Percentiles rank a stretch among this genome's conserved stretches.
These are phyloP conservation scores for Rhodotorula sp. DNA, from an alignment of 1,284 basidiomycete species.

Conservation along the genomic window DNA sequence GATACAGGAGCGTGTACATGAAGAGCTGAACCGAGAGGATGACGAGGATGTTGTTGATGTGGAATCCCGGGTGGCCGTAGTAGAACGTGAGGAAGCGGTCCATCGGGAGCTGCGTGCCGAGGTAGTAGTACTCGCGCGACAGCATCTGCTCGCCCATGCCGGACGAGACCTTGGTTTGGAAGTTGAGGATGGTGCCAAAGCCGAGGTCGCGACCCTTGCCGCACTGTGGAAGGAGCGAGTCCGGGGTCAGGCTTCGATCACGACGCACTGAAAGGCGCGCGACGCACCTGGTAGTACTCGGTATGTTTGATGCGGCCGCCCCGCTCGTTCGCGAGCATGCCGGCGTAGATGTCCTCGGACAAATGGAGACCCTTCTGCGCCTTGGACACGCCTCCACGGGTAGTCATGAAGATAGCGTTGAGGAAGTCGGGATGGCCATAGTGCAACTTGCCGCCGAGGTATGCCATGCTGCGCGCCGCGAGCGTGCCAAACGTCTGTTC, in stretches of 20 bases:
- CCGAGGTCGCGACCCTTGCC: constrained; percentile 98
- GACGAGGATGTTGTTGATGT: constrained; percentile 99
- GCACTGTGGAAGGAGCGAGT: constrained; percentile 61
- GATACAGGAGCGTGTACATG: constrained; percentile 77
- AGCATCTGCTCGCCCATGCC: constrained; percentile 99
- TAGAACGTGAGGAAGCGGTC: constrained; percentile 99
- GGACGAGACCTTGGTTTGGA: constrained; percentile 99
- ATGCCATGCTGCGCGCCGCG: constrained; percentile 88
- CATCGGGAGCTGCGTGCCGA: constrained; percentile 97
- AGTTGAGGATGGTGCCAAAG: constrained; percentile 98
- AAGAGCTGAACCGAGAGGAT: constrained; percentile 92
- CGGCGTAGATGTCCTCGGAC: constrained; percentile 99
- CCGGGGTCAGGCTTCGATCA: too few species aligned
- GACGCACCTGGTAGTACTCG: constrained; percentile 77
- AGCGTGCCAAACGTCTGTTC: constrained; percentile 99
- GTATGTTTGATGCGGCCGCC: constrained; percentile 98
- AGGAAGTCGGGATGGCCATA: constrained; percentile 99
- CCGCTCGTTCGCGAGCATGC: constrained; percentile 97
- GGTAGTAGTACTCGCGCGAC: constrained; percentile 97
- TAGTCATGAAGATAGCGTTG: constrained; percentile 97
- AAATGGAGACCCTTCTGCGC: constrained; percentile 97
- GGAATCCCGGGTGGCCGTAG: constrained; percentile 98
- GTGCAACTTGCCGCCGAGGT: constrained; percentile 97
- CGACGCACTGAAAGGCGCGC: neutral
- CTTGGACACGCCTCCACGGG: constrained; percentile 96